Evolutionary conservation across 257 asterid species (phyloP).

Genomic region (Linaria vulgaris): DNA sequence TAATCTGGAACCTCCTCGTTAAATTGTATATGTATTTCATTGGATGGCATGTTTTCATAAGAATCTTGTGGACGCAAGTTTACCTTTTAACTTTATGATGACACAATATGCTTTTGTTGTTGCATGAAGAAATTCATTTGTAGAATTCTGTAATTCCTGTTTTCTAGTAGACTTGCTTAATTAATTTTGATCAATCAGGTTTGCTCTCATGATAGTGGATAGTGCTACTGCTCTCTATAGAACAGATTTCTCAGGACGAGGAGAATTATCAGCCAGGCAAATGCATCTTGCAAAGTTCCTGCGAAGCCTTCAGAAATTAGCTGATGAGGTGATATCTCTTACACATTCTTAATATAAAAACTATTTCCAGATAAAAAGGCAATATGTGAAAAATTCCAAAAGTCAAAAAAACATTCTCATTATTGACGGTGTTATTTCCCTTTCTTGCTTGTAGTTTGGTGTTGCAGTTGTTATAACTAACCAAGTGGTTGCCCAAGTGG

Average conservation of each 20-base stretch:
- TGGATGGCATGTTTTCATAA: too few species aligned
- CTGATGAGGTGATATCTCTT: slow-evolving; percentile 67
- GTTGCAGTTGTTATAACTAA: slow-evolving; percentile 92
- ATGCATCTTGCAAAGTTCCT: slow-evolving; percentile 98
- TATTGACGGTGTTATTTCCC: neutral
- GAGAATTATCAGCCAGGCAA: slow-evolving; percentile 92
- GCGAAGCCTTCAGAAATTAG: slow-evolving; percentile 96
- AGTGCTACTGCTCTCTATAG: slow-evolving; percentile 97
- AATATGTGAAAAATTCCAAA: too few species aligned
- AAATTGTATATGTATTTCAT: too few species aligned
- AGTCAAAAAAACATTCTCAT: neutral
- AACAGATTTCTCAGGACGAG: slow-evolving; percentile 96
- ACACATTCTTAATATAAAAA: neutral
- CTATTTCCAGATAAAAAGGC: neutral
- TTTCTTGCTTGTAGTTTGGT: slow-evolving; percentile 58
- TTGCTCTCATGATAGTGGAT: slow-evolving; percentile 92
- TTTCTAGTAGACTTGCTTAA: neutral
- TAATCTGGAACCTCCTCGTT: too few species aligned
- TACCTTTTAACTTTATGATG: too few species aligned
- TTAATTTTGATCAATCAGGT: slow-evolving; percentile 46
- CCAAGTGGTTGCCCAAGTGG: slow-evolving; percentile 99
- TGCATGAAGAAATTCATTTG: neutral
- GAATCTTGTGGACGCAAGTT: too few species aligned
- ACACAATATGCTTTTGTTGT: too few species aligned
- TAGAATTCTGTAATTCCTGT: neutral